Evolutionary conservation across 2,329 filamentous ascomycete species (phyloP).

Genomic region (Fusarium chlamydosporum): DNA sequence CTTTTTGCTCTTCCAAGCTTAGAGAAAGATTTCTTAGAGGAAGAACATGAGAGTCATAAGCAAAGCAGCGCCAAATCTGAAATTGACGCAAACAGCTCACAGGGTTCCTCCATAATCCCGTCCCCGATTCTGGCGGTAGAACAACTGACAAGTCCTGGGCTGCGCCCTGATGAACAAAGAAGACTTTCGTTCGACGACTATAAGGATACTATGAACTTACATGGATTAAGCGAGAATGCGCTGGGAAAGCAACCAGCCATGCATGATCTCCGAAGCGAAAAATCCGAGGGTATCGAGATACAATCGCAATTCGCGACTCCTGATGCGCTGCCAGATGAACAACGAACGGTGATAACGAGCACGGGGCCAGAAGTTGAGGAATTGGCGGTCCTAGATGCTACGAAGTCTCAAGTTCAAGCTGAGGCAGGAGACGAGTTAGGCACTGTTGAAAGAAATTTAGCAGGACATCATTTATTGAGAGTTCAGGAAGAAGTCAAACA

Average conservation of each 20-base stretch:
- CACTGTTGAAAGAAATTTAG: too few species aligned
- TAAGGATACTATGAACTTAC: background rate
- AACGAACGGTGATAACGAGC: too few species aligned
- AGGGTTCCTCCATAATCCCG: background rate
- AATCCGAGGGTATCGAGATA: too few species aligned
- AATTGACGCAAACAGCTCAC: background rate
- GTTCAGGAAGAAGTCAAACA: too few species aligned
- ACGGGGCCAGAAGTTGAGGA: too few species aligned
- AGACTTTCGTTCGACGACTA: background rate
- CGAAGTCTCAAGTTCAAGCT: too few species aligned
- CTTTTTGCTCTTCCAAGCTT: conserved; percentile 51
- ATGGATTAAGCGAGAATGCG: background rate
- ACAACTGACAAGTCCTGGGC: background rate
- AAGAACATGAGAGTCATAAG: background rate
- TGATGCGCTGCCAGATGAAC: too few species aligned
- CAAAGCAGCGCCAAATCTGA: background rate
- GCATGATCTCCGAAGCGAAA: too few species aligned
- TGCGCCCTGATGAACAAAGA: background rate
- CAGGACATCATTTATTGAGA: too few species aligned
- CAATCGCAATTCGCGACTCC: too few species aligned
- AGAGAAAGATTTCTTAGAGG: conserved; percentile 46
- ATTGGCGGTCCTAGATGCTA: too few species aligned
- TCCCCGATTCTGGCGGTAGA: background rate
- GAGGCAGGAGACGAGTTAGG: too few species aligned
- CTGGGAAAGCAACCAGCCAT: background rate